These are phyloP conservation scores for Citropsis articulata DNA, from an alignment of 345 rosid species.

Conservation along the genomic window DNA sequence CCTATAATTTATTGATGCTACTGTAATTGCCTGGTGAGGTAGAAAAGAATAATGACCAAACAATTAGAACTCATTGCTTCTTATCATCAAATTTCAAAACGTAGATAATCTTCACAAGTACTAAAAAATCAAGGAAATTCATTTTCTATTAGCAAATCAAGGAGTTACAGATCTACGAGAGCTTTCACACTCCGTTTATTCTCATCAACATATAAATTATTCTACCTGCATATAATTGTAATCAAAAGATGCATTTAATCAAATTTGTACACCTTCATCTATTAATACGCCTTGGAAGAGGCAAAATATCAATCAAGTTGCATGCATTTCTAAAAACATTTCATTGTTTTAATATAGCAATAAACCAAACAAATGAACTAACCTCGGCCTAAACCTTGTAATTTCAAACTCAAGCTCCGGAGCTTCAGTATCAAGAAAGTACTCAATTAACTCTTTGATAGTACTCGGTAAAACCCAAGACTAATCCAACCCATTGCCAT, in stretches of 20 bases:
- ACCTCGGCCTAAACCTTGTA: slow-evolving; percentile 70
- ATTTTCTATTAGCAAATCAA: neutral
- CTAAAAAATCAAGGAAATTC: neutral
- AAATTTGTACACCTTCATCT: neutral
- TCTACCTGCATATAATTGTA: neutral
- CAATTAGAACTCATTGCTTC: neutral
- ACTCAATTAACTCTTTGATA: too few relatives aligned
- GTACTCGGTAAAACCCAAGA: too few relatives aligned
- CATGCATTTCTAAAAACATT: slow-evolving; percentile 2
- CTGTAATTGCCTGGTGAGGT: too few relatives aligned
- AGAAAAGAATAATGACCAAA: neutral
- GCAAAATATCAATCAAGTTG: slow-evolving; percentile 21
- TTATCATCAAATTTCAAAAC: neutral
- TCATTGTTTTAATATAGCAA: neutral
- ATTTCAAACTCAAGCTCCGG: slow-evolving; percentile 81
- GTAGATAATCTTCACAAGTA: neutral
- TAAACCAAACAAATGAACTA: slow-evolving; percentile 12
- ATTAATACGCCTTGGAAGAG: neutral
- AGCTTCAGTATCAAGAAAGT: slow-evolving; percentile 83
- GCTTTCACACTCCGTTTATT: neutral
- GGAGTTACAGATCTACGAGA: neutral
- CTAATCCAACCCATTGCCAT: too few relatives aligned
- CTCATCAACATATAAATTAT: neutral
- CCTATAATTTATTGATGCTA: too few relatives aligned
- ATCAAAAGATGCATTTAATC: neutral